Base-by-base conservation (phyloP, 768 basidiomycete species). In the Suillus luteus region DNA sequence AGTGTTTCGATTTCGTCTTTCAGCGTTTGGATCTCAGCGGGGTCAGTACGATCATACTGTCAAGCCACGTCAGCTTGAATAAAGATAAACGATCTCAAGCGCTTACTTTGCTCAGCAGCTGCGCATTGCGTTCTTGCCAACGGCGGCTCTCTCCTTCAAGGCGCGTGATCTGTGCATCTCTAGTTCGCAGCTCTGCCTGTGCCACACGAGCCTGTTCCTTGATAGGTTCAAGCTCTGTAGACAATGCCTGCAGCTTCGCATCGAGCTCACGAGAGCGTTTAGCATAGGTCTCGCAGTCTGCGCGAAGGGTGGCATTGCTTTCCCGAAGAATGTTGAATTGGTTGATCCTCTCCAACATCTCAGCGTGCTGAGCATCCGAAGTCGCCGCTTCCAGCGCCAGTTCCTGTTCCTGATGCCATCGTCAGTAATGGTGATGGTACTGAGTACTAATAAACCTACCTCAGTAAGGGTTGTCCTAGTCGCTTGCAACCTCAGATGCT, bases 11-110 rank as follows among this genome's bases (percentile, higher is more conserved):
- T 83, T 71, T 93, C 88, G 27, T 90, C 89, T 74, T 88, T 91
- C 61, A 95, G 81, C 8, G 83, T 81, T 70, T 93, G 91, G 43
- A 95, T 80, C 70, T 95, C 93, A 2, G 89, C 86, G 19, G 93
- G 93, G 72, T 95, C 93, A 67, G 92, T 89, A 52, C 93, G 91
- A 68, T 95, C 92, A 70, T 94, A 94, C 91, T 93, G 44, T 31
- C 65, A 3, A 64, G 24, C 0, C 33, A 37, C 43, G 63, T 59
- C 27, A 69, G 37, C 27, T 43, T 59, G 43, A 35, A 22, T 12
- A 46, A 33, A 37, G 31, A 44, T 1, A 5, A 19, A 22, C 15
- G 17, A 1, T 1, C 9, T n/a, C 1, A n/a, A 62, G 14, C 24
- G 54, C 75, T 44, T 65, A 91, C 92, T 83, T 95, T 95, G 77